phyloP scores from a whole-genome alignment of 2,329 filamentous ascomycete genomes.

The Beauveria australis region DNA sequence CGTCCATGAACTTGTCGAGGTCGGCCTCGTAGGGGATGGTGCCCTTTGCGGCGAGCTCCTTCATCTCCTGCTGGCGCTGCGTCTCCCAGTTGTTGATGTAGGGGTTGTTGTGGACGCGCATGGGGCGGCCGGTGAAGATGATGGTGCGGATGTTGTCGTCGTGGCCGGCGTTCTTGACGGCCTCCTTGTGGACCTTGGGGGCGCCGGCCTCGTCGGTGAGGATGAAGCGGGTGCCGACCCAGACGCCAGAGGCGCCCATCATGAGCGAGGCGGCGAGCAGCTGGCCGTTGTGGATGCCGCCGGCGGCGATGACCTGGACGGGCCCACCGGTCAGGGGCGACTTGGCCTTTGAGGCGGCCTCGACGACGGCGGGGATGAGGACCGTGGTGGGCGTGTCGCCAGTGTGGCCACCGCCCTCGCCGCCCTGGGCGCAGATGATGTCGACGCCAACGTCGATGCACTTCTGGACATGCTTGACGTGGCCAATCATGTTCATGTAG shows the following conservation, averaged over 20 bases:
- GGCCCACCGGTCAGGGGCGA: slow-evolving; percentile 79
- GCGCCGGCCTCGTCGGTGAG: slow-evolving; percentile 91
- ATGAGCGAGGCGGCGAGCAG: slow-evolving; percentile 83
- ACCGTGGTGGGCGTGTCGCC: slow-evolving; percentile 88
- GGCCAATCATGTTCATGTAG: slow-evolving; percentile 99
- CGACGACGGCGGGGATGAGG: slow-evolving; percentile 85
- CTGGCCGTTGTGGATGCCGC: slow-evolving; percentile 89
- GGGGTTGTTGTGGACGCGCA: slow-evolving; percentile 85
- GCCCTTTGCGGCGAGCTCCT: slow-evolving; percentile 81
- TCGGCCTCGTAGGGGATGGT: slow-evolving; percentile 91
- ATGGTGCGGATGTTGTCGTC: slow-evolving; percentile 96
- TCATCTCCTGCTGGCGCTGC: slow-evolving; percentile 84
- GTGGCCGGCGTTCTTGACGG: slow-evolving; percentile 81
- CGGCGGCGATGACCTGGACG: slow-evolving; percentile 87
- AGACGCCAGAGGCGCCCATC: slow-evolving; percentile 86
- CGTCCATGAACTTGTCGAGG: slow-evolving; percentile 66
- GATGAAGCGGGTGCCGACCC: slow-evolving; percentile 95
- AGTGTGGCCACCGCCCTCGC: slow-evolving; percentile 94
- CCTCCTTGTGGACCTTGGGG: slow-evolving; percentile 88
- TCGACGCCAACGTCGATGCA: slow-evolving; percentile 86
- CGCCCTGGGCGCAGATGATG: slow-evolving; percentile 96
- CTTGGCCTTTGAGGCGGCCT: slow-evolving; percentile 71
- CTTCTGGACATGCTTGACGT: slow-evolving; percentile 98
- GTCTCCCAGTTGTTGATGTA: slow-evolving; percentile 97
- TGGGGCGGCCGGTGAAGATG: slow-evolving; percentile 94